Evolutionary conservation across 2,329 filamentous ascomycete genomes (phyloP).

Genomic region (Microdochium bolleyi): DNA sequence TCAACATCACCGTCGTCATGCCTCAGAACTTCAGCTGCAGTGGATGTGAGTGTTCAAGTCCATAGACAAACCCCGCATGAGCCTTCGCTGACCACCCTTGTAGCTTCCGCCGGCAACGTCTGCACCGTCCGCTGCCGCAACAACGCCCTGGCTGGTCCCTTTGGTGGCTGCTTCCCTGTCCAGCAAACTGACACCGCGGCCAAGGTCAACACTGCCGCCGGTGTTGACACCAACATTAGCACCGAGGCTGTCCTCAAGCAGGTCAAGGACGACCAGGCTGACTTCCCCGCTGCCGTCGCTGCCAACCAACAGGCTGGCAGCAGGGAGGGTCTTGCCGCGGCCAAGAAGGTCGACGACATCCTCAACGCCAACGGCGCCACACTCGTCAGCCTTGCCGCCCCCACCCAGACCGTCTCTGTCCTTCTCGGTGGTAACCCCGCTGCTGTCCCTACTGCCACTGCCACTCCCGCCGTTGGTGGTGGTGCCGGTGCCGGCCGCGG

Average conservation of each 20-base stretch:
- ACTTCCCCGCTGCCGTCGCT: constrained; percentile 37
- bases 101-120: constrained; percentile 46
- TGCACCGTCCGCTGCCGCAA: constrained; percentile 54
- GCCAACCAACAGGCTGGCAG: constrained; percentile 34
- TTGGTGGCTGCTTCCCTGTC: constrained; percentile 50
- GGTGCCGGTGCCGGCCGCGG: constrained; percentile 4
- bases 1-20: constrained; percentile 47
- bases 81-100: constrained; percentile 3
- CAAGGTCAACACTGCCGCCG: constrained; percentile 32
- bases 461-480: constrained; percentile 5
- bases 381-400: constrained; percentile 18
- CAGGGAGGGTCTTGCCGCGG: constrained; percentile 17
- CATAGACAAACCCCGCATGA: neutral
- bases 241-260: constrained; percentile 37
- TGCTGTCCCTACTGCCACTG: constrained; percentile 4
- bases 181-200: constrained; percentile 40
- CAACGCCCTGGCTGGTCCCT: constrained; percentile 46
- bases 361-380: constrained; percentile 12
- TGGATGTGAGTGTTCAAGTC: constrained; percentile 34
- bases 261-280: constrained; percentile 39
- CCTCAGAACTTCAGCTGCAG: constrained; percentile 38
- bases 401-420: constrained; percentile 23
- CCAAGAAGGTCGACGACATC: constrained; percentile 30
- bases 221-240: constrained; percentile 36
- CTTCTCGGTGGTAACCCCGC: constrained; percentile 5